A percentile compares a stretch with the other conserved stretches of the same genome.
These are phyloP conservation scores for Boletus vermiculosoides DNA, from an alignment of 768 basidiomycete species.

Conservation along the genomic window DNA sequence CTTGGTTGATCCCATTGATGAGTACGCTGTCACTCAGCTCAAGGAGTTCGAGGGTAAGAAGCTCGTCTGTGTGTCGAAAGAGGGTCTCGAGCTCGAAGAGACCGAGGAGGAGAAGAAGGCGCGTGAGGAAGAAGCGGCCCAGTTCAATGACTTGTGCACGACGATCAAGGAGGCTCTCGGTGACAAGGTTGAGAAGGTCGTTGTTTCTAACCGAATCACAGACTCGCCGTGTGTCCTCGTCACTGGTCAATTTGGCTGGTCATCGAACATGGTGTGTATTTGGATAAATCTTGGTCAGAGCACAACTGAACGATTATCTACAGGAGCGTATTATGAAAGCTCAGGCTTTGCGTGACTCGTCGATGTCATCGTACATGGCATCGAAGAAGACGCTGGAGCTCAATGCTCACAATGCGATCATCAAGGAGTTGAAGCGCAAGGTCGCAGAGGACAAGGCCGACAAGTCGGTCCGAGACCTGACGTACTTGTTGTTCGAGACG, in stretches of 20 bases:
- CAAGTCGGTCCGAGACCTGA: conserved; percentile 97
- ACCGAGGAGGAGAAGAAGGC: conserved; percentile 94
- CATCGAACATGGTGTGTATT: conserved; percentile 89
- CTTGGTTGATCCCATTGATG: conserved; percentile 97
- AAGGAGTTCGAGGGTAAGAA: conserved; percentile 99
- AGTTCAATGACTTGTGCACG: conserved; percentile 86
- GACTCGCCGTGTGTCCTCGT: conserved; percentile 97
- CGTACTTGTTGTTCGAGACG: conserved; percentile 95
- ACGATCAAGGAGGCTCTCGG: conserved; percentile 98
- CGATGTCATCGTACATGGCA: conserved; percentile 99
- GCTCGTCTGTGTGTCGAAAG: conserved; percentile 96
- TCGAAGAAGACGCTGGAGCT: conserved; percentile 98
- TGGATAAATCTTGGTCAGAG: not conserved
- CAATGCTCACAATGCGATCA: conserved; percentile 87
- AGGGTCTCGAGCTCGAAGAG: conserved; percentile 99
- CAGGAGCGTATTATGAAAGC: conserved; percentile 99
- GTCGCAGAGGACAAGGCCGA: conserved; percentile 97
- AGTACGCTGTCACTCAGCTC: conserved; percentile 97
- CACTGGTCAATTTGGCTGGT: conserved; percentile 99
- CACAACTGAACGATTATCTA: conserved; percentile 5
- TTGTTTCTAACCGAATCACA: conserved; percentile 95
- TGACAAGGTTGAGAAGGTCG: conserved; percentile 99
- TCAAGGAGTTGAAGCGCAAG: conserved; percentile 95
- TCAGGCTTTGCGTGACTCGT: conserved; percentile 92
- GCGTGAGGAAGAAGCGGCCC: conserved; percentile 82